Percentiles rank a stretch among this genome's conserved stretches.
phyloP scores from a whole-genome alignment of 1,284 basidiomycete genomes.

The Ustilago bromivora region DNA sequence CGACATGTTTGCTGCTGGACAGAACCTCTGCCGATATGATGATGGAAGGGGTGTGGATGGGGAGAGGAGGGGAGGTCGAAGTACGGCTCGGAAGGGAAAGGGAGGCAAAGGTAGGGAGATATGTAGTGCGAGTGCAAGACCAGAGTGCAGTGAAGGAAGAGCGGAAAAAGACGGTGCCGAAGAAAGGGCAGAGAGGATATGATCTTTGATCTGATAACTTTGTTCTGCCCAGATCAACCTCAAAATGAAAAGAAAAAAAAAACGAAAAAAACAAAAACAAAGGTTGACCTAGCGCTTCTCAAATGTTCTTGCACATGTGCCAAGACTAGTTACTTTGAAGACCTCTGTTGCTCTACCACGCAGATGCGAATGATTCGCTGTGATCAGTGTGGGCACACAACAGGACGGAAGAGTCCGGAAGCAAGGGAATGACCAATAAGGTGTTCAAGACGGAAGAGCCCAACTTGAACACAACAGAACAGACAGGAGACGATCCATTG shows the following conservation, averaged over 20 bases:
- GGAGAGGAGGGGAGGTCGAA: constrained; percentile 3
- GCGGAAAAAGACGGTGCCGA: constrained; percentile 10
- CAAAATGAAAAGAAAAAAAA: not conserved
- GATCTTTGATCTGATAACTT: constrained; percentile 37
- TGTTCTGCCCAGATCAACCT: not conserved
- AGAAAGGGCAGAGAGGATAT: constrained; percentile 3
- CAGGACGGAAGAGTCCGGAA: constrained; percentile 20
- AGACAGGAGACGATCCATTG: not conserved
- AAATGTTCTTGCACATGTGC: not conserved
- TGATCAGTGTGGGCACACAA: constrained; percentile 14
- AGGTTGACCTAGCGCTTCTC: not conserved
- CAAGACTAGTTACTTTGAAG: not conserved
- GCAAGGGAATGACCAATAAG: constrained; percentile 14
- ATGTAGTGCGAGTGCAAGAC: constrained; percentile 3
- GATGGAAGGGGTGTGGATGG: not conserved
- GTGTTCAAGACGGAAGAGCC: not conserved
- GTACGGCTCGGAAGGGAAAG: not conserved
- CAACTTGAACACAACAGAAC: not conserved
- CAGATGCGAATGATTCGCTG: not conserved
- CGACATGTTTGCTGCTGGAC: constrained; percentile 15
- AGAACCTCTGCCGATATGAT: not conserved
- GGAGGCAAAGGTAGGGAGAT: constrained; percentile 3
- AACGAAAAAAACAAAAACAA: not conserved
- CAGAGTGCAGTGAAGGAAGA: not conserved
- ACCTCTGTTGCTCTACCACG: not conserved